phyloP scores from a whole-genome alignment of 495 filamentous ascomycete genomes.

The Parathielavia appendiculata region DNA sequence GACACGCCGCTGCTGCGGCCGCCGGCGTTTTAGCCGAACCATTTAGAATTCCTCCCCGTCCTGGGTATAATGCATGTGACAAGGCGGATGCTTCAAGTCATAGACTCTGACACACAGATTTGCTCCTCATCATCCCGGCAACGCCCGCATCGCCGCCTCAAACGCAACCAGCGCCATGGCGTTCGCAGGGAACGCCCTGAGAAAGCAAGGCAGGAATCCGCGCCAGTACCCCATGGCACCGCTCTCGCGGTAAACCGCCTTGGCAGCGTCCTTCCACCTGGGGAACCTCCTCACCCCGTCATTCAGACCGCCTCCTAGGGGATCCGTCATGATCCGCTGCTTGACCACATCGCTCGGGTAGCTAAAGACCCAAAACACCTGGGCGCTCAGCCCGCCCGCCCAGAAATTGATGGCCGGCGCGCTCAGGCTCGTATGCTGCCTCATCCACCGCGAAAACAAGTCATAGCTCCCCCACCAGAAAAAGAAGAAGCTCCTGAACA shows the following conservation, averaged over 20 bases:
- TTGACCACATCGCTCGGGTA: conserved; percentile 96
- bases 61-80: conserved; percentile 14
- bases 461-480: conserved; percentile 97
- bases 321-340: conserved; percentile 96
- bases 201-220: conserved; percentile 87
- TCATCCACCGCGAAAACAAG: conserved; percentile 63
- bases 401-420: conserved; percentile 88
- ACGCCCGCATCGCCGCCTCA: conserved; percentile 80
- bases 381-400: conserved; percentile 88
- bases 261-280: conserved; percentile 76
- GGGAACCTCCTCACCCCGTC: conserved; percentile 66
- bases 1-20: conserved; percentile 24
- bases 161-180: conserved; percentile 89
- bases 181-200: conserved; percentile 94
- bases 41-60: neutral
- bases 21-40: conserved; percentile 20
- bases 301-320: conserved; percentile 61
- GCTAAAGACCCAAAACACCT: conserved; percentile 86
- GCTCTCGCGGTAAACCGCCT: conserved; percentile 65
- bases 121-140: conserved; percentile 47
- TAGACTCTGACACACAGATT: neutral
- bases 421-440: conserved; percentile 61
- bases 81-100: neutral
- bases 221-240: conserved; percentile 84
- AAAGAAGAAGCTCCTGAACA: conserved; percentile 93